A percentile compares a stretch with the other conserved stretches of the same genome.
phyloP scores from a whole-genome alignment of 176 grass and related monocot species.

The Miscanthus lutarioriparius region DNA sequence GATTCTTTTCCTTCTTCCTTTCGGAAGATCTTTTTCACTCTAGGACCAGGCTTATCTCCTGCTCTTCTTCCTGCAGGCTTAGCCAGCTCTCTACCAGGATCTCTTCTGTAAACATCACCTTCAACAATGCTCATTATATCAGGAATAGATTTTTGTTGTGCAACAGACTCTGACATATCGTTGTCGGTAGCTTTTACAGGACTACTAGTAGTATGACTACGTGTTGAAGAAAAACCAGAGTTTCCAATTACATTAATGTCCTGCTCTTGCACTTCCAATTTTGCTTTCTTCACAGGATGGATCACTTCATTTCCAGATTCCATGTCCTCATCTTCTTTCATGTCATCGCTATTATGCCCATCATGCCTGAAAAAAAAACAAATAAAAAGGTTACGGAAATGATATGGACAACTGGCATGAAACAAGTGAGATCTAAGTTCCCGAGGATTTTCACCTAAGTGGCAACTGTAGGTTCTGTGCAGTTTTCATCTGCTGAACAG shows the following conservation, averaged over 20 bases:
- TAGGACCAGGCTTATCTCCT: slow-evolving; percentile 61
- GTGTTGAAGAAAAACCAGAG: slow-evolving; percentile 19
- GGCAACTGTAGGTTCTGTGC: slow-evolving; percentile 19
- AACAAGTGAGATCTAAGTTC: not conserved
- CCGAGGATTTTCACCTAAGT: slow-evolving; percentile 43
- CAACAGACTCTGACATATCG: slow-evolving; percentile 38
- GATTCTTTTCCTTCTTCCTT: slow-evolving; percentile 67
- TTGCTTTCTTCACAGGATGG: slow-evolving; percentile 55
- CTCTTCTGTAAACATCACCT: slow-evolving; percentile 47
- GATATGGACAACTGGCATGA: slow-evolving; percentile 11
- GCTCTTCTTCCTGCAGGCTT: slow-evolving; percentile 55
- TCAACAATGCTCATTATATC: slow-evolving; percentile 94
- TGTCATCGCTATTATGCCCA: slow-evolving; percentile 23
- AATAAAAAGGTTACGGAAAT: slow-evolving; percentile 28
- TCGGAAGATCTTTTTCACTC: slow-evolving; percentile 93
- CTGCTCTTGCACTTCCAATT: slow-evolving; percentile 34
- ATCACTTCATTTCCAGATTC: slow-evolving; percentile 40
- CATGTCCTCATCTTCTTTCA: not conserved
- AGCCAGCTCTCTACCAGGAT: slow-evolving; percentile 53
- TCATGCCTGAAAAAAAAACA: slow-evolving; percentile 40
- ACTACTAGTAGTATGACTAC: slow-evolving; percentile 34
- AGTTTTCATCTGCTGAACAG: slow-evolving; percentile 35
- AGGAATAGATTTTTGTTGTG: slow-evolving; percentile 43
- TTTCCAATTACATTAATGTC: slow-evolving; percentile 30
- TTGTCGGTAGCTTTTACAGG: slow-evolving; percentile 29